These are phyloP conservation scores for Xylaria cubensis DNA, from an alignment of 495 filamentous ascomycete species.

Conservation along the genomic window DNA sequence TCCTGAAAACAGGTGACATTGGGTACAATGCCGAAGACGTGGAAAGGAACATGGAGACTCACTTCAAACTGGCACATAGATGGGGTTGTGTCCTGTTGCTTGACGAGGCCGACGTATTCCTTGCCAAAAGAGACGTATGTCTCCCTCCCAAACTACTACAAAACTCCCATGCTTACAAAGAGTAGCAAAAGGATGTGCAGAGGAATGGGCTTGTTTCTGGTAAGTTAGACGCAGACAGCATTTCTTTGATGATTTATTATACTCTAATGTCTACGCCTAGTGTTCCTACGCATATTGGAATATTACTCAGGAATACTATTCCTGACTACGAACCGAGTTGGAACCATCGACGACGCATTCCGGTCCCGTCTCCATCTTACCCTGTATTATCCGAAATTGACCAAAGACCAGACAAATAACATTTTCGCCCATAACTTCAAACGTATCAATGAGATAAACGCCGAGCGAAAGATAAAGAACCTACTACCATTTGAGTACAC, in stretches of 20 bases:
- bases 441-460: not conserved
- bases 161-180: not conserved
- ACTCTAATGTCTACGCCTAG: not conserved
- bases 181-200: slow-evolving; percentile 4
- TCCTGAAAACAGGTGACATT: not conserved
- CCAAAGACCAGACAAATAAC: not conserved
- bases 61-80: slow-evolving; percentile 10
- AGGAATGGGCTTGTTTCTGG: not conserved
- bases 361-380: not conserved
- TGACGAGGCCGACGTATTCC: not conserved
- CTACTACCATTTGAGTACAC: not conserved
- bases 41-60: not conserved
- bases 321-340: not conserved
- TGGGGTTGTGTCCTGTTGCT: not conserved
- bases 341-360: not conserved
- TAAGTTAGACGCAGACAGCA: not conserved
- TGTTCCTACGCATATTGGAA: not conserved
- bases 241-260: not conserved
- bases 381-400: not conserved
- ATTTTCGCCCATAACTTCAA: not conserved
- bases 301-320: not conserved
- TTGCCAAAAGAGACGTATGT: not conserved
- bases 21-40: slow-evolving; percentile 1
- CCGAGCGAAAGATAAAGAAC: not conserved
- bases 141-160: not conserved